Evolutionary conservation across 352 stramenopile genomes (phyloP).

Genomic region (Globisporangium orthogonon): DNA sequence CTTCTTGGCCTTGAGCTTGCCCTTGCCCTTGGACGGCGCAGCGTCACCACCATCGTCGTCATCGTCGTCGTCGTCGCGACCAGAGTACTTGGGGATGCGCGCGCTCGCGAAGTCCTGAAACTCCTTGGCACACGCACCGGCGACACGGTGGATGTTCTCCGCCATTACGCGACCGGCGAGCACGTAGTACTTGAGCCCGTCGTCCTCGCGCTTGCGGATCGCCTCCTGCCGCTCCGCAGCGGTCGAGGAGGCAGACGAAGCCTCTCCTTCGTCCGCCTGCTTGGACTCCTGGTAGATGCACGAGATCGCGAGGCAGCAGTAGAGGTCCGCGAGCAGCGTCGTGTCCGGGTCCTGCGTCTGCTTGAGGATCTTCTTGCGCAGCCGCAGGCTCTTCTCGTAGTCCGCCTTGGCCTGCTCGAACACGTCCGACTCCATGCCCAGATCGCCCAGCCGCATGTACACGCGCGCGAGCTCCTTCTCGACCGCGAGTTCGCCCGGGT

Average conservation of each 20-base stretch:
- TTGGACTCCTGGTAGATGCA: conserved; percentile 75
- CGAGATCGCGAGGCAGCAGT: conserved; percentile 80
- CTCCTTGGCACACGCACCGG: conserved; percentile 24
- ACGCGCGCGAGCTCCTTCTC: conserved; percentile 76
- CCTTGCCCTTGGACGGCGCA: conserved; percentile 41
- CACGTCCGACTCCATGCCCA: conserved; percentile 76
- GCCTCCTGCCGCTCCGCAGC: conserved; percentile 8
- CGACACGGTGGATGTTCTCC: conserved; percentile 71
- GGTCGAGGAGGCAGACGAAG: conserved; percentile 1
- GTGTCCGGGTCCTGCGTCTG: conserved; percentile 60
- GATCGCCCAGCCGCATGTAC: conserved; percentile 74
- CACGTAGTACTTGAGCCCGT: conserved; percentile 79
- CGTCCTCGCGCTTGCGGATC: conserved; percentile 25
- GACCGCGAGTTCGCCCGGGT: conserved; percentile 54
- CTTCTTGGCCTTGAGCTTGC: conserved; percentile 50
- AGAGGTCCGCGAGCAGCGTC: conserved; percentile 73
- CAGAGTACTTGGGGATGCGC: conserved; percentile 47
- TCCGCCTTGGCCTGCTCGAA: conserved; percentile 71
- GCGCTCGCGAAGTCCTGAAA: conserved; percentile 44
- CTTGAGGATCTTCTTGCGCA: conserved; percentile 68
- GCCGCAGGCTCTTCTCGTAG: conserved; percentile 71
- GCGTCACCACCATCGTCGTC: not conserved
- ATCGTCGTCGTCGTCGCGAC: no score
- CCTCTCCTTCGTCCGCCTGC: conserved; percentile 10
- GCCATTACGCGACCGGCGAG: conserved; percentile 75